Evolutionary conservation across 768 basidiomycete species (phyloP).

Genomic region (Coprinellus aureogranulatus): DNA sequence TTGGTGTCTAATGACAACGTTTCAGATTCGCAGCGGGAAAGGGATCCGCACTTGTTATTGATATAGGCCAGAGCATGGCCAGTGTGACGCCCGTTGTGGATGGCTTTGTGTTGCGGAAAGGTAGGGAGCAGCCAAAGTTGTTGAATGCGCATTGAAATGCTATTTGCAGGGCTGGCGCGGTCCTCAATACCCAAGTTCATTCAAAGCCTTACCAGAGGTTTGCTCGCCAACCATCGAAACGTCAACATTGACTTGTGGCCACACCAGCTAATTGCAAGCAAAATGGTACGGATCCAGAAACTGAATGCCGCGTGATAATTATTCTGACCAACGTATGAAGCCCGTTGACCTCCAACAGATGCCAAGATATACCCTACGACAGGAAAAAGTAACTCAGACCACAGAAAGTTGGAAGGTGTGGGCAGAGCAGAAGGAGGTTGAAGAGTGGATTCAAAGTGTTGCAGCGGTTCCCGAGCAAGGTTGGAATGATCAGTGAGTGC

Average conservation of each 20-base stretch:
- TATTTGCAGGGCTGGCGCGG: constrained; percentile 63
- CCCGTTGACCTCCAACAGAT: constrained; percentile 68
- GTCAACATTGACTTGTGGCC: constrained; percentile 70
- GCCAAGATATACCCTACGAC: constrained; percentile 68
- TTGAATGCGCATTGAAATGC: too few species aligned
- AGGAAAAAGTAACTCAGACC: constrained; percentile 69
- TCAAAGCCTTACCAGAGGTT: constrained; percentile 72
- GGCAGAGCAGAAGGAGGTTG: constrained; percentile 79
- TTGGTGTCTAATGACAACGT: background rate
- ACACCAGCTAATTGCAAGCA: constrained; percentile 87
- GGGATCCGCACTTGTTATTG: constrained; percentile 94
- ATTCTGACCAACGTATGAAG: too few species aligned
- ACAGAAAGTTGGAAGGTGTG: constrained; percentile 81
- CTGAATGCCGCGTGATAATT: too few species aligned
- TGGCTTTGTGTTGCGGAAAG: constrained; percentile 95
- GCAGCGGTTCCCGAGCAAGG: constrained; percentile 82
- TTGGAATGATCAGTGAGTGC: constrained; percentile 82
- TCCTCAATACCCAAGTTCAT: constrained; percentile 79
- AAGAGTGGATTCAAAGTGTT: constrained; percentile 90
- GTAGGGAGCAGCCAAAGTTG: too few species aligned
- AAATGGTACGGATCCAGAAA: constrained; percentile 57
- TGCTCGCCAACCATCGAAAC: constrained; percentile 49
- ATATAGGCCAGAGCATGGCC: constrained; percentile 84
- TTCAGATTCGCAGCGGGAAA: constrained; percentile 92
- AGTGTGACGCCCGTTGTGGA: constrained; percentile 96